Base-by-base conservation (phyloP, 2,329 filamentous ascomycete species). In the Fusarium albidum region DNA sequence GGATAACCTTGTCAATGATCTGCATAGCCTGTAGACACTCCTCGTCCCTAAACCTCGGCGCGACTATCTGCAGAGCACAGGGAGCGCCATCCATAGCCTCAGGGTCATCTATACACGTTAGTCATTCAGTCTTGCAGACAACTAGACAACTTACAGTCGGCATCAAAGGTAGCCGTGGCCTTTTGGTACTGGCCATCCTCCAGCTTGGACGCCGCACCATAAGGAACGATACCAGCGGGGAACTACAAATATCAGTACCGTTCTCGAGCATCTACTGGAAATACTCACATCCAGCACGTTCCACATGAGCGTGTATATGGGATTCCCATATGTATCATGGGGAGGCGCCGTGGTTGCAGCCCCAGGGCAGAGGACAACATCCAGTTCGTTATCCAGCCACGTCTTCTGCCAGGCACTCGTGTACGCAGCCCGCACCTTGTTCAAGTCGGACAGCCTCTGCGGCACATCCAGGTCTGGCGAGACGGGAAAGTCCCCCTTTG, bases 241-340 rank as follows among this genome's bases (percentile, higher is more conserved):
- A 55, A 66, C 63, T 66, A 0, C 1, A 2, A 2, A 3, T 2
- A 0, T 65, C 5, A 65, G 47, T 0, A 6, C 18, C 2, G 1
- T 6, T 1, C 1, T n/a, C 3, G 11, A 2, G 6, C 7, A 25
- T 2, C 21, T 21, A 5, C 2, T 0, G 2, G 1, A 3, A 2
- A 3, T 3, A 41, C 63, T 39, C 15, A 65, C 63, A 21, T 66
- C 57, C 2, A 66, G 17, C 2, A 64, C 60, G 4, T 66, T 66
- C 63, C 63, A 66, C 58, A 66, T 65, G 4, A 66, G n/a, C 0
- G 63, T 66, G 5, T 66, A 66, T 0, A 60, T 28, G 0, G 63
- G 63, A 18, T 50, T 52, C 2, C 63, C 63, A 9, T 64, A 66
- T 0, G 63, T 61, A 15, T 66, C 63, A 4, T 66, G 63, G 0